phyloP scores from a whole-genome alignment of 2,329 filamentous ascomycete species.

The Penicillium sclerotiorum region DNA sequence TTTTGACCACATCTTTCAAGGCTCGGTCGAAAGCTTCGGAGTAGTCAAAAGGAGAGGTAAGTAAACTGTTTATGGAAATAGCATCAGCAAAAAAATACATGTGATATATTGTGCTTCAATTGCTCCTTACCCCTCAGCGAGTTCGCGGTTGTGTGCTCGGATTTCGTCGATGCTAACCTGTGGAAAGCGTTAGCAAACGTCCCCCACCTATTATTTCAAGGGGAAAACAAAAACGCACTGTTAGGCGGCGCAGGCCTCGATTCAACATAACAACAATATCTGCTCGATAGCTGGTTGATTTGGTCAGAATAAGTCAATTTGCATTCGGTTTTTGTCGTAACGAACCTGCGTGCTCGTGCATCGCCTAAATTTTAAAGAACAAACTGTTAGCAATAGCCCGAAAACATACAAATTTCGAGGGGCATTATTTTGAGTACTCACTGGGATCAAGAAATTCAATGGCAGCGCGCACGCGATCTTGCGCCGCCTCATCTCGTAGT shows the following conservation, averaged over 20 bases:
- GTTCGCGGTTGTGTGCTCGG: constrained; percentile 78
- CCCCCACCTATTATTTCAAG: background rate
- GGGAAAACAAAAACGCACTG: constrained; percentile 41
- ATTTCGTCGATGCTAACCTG: constrained; percentile 86
- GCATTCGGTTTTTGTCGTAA: constrained; percentile 4
- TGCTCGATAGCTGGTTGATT: constrained; percentile 74
- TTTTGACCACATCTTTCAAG: constrained; percentile 83
- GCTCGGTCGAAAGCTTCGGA: constrained; percentile 86
- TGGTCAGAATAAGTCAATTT: constrained; percentile 14
- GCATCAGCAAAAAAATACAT: background rate
- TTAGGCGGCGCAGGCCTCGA: constrained; percentile 60
- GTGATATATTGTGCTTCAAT: background rate
- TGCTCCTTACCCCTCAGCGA: constrained; percentile 65
- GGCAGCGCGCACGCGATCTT: constrained; percentile 82
- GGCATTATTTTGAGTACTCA: constrained; percentile 52
- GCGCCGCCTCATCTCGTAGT: constrained; percentile 81
- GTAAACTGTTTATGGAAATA: constrained; percentile 52
- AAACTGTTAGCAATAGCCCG: constrained; percentile 14
- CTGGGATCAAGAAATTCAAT: constrained; percentile 92
- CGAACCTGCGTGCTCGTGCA: constrained; percentile 57
- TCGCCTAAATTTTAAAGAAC: constrained; percentile 50
- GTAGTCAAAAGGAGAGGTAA: constrained; percentile 86
- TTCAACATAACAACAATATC: constrained; percentile 81
- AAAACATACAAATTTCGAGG: background rate
- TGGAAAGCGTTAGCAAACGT: constrained; percentile 18